Percentiles rank a stretch among this genome's conserved stretches.
These are phyloP conservation scores for Pseudogymnoascus sp. DNA, from an alignment of 2,329 filamentous ascomycete genomes.

Conservation along the genomic window DNA sequence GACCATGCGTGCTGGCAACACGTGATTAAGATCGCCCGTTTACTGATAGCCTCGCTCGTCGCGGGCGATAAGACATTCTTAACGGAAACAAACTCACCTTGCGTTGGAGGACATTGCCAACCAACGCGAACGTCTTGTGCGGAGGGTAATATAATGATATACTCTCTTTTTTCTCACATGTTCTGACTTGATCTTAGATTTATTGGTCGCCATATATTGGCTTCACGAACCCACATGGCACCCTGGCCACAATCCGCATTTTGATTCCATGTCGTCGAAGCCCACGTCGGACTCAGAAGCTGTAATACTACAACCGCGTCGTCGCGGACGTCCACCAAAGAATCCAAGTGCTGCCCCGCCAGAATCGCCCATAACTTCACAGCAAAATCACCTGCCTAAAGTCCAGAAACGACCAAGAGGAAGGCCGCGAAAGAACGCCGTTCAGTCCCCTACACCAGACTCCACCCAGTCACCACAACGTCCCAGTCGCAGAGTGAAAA, in stretches of 20 bases:
- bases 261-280: slow-evolving; percentile 8
- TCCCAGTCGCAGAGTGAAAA: background rate
- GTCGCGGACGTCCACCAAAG: background rate
- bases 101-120: background rate
- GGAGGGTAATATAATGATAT: background rate
- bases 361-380: background rate
- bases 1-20: background rate
- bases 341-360: background rate
- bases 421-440: background rate
- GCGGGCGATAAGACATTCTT: slow-evolving; percentile 6
- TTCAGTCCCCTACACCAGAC: background rate
- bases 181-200: background rate
- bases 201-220: background rate
- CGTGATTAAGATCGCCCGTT: background rate
- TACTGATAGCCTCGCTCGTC: slow-evolving; percentile 1
- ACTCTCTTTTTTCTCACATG: background rate
- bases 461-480: background rate
- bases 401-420: background rate
- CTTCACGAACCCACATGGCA: slow-evolving; percentile 1
- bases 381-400: background rate
- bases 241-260: background rate
- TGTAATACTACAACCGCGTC: slow-evolving; percentile 8
- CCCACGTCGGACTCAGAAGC: slow-evolving; percentile 7
- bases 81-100: slow-evolving; percentile 3
- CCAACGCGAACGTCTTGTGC: background rate